Base-by-base conservation (phyloP, 2,329 filamentous ascomycete species). In the Claviceps humidiphila region DNA sequence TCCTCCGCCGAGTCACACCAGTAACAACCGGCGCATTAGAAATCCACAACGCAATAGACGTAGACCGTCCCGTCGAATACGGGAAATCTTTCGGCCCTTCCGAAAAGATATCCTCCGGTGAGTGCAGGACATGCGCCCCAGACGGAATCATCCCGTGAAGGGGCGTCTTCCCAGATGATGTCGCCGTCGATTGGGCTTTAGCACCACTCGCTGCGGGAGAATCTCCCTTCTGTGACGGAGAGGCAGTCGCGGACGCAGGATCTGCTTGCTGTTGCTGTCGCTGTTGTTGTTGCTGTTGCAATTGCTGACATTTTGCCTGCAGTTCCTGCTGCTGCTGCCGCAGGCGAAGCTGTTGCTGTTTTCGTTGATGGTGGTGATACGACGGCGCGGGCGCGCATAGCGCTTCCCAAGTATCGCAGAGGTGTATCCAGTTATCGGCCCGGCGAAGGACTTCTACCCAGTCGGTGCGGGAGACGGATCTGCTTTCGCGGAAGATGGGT, bases 361-460 rank as follows among this genome's bases (percentile, higher is more conserved):
- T 11, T n/a, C 26, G 11, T 44, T 47, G n/a, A 5, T 24, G 24
- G 17, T 26, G 17, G 6, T 3, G 38, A 37, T 11, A 4, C 1
- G 13, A 13, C 30, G 22, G 22, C 13, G 13, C 13, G 0, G 81
- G 79, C 0, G 75, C 70, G 60, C 87, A 91, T 16, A 93, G 75
- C 2, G 70, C 71, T 56, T 90, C 85, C 88, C 87, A 93, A 1
- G 74, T 73, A 3, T 75, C 68, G 2, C 67, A 64, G 8, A 93
- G 74, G 6, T 77, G 74, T 50, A 91, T 74, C 83, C 84, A 89
- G 61, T 87, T 51, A 2, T 80, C 74, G 0, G 77, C 75, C 34
- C 80, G 77, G 0, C 82, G 77, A 9, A 93, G 66, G 0, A 91
- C 74, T 66, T 91, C 85, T 47, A 84, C 80, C 87, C 87, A 94